phyloP scores from a whole-genome alignment of 257 asterid genomes.

The Salvia miltiorrhiza region DNA sequence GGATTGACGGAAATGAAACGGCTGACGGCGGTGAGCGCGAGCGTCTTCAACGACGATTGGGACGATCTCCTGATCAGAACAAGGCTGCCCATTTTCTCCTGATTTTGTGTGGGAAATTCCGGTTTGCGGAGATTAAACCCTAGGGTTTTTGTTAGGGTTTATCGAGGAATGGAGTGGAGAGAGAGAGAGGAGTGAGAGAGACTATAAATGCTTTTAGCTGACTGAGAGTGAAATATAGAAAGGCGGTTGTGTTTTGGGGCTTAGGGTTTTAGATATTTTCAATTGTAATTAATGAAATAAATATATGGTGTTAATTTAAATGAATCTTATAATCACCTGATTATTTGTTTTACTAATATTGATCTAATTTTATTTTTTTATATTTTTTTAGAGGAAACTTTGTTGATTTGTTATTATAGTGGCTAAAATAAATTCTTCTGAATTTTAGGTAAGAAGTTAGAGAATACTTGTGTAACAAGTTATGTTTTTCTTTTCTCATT shows the following conservation, averaged over 20 bases:
- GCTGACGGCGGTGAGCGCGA: conserved; percentile 40
- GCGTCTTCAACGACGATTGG: conserved; percentile 35
- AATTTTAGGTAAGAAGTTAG: neutral
- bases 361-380: neutral
- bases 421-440: neutral
- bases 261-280: conserved; percentile 13
- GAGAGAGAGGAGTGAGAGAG: conserved; percentile 1
- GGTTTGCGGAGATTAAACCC: conserved; percentile 25
- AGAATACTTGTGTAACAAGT: neutral
- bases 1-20: conserved; percentile 36
- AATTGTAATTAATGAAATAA: neutral
- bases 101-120: neutral
- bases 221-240: neutral
- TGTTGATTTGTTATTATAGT: neutral
- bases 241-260: conserved; percentile 24
- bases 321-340: neutral
- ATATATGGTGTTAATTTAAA: too few species aligned
- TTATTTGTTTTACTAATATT: neutral
- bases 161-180: conserved; percentile 12
- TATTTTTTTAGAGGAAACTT: too few species aligned
- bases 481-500: neutral
- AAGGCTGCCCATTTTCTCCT: conserved; percentile 46
- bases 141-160: conserved; percentile 52
- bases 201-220: neutral
- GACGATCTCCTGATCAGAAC: conserved; percentile 47